A percentile compares a stretch with the other conserved stretches of the same genome.
These are phyloP conservation scores for Xylaria longipes DNA, from an alignment of 495 filamentous ascomycete species.

Conservation along the genomic window DNA sequence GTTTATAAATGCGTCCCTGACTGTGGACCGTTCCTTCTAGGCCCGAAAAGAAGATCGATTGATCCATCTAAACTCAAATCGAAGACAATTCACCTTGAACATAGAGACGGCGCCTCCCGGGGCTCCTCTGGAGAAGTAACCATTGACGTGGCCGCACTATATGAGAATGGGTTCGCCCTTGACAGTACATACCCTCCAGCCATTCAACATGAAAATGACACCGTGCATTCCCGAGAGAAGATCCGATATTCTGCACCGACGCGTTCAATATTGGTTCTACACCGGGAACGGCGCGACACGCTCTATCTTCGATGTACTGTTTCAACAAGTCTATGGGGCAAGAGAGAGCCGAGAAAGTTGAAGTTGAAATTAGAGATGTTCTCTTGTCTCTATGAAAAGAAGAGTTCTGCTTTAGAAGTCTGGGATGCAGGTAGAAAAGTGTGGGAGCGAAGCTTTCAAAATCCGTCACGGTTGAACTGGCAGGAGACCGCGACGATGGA, in stretches of 20 bases:
- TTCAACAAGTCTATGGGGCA: background rate
- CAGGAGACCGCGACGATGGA: background rate
- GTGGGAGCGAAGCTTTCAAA: background rate
- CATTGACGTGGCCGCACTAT: background rate
- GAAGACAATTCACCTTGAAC: slow-evolving; percentile 2
- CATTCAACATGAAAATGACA: too few species aligned
- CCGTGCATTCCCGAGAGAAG: too few species aligned
- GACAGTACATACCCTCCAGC: background rate
- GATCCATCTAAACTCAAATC: too few species aligned
- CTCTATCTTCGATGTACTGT: background rate
- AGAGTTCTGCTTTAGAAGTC: background rate
- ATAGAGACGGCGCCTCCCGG: too few species aligned
- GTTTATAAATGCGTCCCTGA: background rate
- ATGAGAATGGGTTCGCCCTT: background rate
- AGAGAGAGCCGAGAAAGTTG: background rate
- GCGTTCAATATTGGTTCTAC: background rate
- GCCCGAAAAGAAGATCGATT: too few species aligned
- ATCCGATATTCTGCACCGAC: accelerated
- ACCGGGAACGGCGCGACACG: too few species aligned
- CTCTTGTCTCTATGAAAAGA: background rate
- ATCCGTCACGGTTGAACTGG: background rate
- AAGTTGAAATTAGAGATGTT: background rate
- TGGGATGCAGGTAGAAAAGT: background rate
- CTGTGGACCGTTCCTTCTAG: background rate
- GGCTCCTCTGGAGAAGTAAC: too few species aligned